Conservation (phyloP, 2,329 filamentous ascomycete species). For the Aspergillus viridinutans region DNA sequence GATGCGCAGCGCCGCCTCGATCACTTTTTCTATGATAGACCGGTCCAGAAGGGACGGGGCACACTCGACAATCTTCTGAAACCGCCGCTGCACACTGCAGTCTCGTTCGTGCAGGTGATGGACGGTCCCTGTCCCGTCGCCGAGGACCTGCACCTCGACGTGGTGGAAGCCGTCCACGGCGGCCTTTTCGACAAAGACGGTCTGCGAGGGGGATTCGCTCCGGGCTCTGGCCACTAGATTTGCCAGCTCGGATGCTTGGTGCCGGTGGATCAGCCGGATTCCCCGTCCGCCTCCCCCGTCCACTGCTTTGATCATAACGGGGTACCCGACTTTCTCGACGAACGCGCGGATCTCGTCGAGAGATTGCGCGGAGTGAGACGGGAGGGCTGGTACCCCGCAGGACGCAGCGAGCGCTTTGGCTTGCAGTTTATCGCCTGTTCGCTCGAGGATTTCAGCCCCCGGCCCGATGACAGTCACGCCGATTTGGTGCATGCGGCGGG, state of each 20-base stretch:
- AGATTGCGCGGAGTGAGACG: conserved; percentile 41
- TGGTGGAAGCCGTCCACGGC: conserved; percentile 59
- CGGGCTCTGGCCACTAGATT: conserved; percentile 48
- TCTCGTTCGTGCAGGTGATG: conserved; percentile 58
- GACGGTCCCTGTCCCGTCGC: conserved; percentile 49
- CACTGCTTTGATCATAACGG: conserved; percentile 62
- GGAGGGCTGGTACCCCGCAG: conserved; percentile 51
- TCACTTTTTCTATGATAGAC: conserved; percentile 45
- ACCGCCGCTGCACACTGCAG: conserved; percentile 57
- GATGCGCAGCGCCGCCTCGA: conserved; percentile 49
- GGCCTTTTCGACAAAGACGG: conserved; percentile 59
- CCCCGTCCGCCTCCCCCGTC: conserved; percentile 60
- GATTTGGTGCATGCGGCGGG: conserved; percentile 45
- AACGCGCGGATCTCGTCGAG: conserved; percentile 48
- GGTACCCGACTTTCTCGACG: conserved; percentile 53
- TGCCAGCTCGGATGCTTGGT: conserved; percentile 40
- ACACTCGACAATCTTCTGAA: conserved; percentile 59
- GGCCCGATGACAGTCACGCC: conserved; percentile 51
- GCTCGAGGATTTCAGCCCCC: conserved; percentile 52
- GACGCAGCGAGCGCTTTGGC: conserved; percentile 50
- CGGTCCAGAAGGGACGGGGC: conserved; percentile 54
- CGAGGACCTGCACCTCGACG: conserved; percentile 59
- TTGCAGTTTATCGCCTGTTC: conserved; percentile 55
- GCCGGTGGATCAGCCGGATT: conserved; percentile 50
- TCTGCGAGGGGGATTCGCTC: conserved; percentile 55